Evolutionary conservation across 2,329 filamentous ascomycete species (phyloP).

Genomic region (Botrytis hyacinthi): DNA sequence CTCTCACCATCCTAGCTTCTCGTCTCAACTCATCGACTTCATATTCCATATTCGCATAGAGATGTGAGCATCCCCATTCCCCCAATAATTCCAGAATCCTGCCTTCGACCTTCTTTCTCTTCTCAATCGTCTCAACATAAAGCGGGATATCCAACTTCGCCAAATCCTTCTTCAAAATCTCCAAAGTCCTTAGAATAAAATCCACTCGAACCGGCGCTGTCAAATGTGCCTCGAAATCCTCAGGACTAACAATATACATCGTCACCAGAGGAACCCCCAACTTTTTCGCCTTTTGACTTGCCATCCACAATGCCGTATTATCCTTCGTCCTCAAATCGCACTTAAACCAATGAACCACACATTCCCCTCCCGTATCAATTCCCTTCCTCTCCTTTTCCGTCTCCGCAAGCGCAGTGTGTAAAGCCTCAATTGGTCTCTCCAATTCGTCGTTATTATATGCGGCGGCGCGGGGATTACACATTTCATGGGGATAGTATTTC

Average conservation of each 20-base stretch:
- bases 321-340: conserved; percentile 72
- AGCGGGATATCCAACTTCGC: conserved; percentile 73
- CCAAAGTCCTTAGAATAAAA: conserved; percentile 72
- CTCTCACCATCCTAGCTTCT: conserved; percentile 64
- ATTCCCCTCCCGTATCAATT: conserved; percentile 51
- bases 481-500: conserved; percentile 80
- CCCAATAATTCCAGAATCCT: conserved; percentile 64
- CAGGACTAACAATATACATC: conserved; percentile 76
- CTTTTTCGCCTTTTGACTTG: conserved; percentile 63
- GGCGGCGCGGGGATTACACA: conserved; percentile 74
- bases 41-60: conserved; percentile 86
- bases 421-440: conserved; percentile 68
- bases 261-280: conserved; percentile 70
- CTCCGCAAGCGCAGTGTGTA: conserved; percentile 59
- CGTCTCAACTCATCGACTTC: conserved; percentile 86
- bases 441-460: conserved; percentile 71
- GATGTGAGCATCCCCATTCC: conserved; percentile 64
- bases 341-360: conserved; percentile 90
- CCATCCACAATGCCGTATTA: conserved; percentile 68
- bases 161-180: conserved; percentile 63
- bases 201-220: conserved; percentile 72
- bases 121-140: conserved; percentile 68
- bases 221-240: conserved; percentile 81
- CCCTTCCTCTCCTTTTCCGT: conserved; percentile 55
- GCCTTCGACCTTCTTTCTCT: conserved; percentile 59